Evolutionary conservation across 78 protist genomes (phyloP), one percentile per base, ranked within the genome.

Genomic region (Acrasis kona): DNA sequence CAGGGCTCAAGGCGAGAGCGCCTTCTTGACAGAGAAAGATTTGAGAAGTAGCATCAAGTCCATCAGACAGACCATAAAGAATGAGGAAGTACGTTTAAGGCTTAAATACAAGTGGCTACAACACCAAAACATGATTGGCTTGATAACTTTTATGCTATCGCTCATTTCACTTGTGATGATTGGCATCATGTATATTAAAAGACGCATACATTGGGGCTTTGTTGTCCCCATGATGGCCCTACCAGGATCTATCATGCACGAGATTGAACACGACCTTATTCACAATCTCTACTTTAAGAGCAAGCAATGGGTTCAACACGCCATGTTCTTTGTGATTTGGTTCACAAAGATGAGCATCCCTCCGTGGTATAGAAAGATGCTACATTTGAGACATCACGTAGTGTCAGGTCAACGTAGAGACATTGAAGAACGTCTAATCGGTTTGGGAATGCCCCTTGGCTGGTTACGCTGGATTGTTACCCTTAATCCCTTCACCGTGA

Each of bases 201-300:
- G 19, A n/a, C 34, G 19, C 19, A 50, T 50, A 19, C 19, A 19
- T 50, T 50, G 61, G 61, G 19, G 61, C 34, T 19, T 50, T 50
- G 61, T 19, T 50, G 61, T 67, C n/a, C 71, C 71, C 34, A 67
- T 67, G 64, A n/a, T n/a, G 64, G 12, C 64, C 34, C 19, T 67
- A 12, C 34, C 12, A 12, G 71, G 19, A 12, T 67, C 71, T 12
- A 12, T 67, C 34, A 19, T 12, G 19, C 71, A 67, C 34, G 71
- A 67, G 34, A 19, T 67, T 12, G 71, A 67, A 12, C 71, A 67
- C 34, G 71, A 67, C 34, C 34, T 67, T 12, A 67, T 67, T 12
- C 71, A 67, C 71, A 67, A 67, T 12, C 12, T 67, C 19, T 67
- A 67, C 71, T 67, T 67, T 34, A 67, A 67, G 34, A n/a, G 64